Conservation (phyloP, 768 basidiomycete genomes). For the Pleurotus tuoliensis region DNA sequence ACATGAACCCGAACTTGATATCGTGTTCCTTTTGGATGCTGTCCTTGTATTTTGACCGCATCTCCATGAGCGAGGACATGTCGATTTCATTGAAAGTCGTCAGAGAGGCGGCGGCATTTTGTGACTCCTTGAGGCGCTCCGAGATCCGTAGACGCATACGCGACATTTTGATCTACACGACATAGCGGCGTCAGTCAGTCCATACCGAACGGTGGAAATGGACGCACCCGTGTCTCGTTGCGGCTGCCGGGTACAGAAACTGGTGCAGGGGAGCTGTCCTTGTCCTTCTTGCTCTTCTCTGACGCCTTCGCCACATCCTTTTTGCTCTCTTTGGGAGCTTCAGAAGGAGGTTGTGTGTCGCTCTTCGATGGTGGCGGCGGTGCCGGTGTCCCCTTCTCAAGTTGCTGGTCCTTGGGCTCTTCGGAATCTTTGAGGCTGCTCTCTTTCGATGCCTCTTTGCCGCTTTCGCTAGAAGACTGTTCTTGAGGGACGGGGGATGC, state of each 20-base stretch:
- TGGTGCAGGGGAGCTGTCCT: constrained; percentile 20
- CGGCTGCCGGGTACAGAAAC: constrained; percentile 47
- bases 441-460: constrained; percentile 13
- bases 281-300: constrained; percentile 30
- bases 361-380: constrained; percentile 38
- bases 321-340: constrained; percentile 15
- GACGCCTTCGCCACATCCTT: constrained; percentile 17
- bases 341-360: constrained; percentile 22
- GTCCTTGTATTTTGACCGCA: constrained; percentile 95
- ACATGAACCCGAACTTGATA: constrained; percentile 98
- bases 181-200: too few species aligned
- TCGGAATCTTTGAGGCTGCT: constrained; percentile 34
- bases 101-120: constrained; percentile 92
- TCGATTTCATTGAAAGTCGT: constrained; percentile 99
- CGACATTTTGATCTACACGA: constrained; percentile 90
- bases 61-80: constrained; percentile 92
- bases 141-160: constrained; percentile 97
- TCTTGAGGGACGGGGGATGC: constrained; percentile 31
- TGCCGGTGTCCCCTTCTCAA: constrained; percentile 39
- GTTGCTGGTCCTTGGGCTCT: constrained; percentile 46
- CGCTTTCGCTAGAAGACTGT: constrained; percentile 18
- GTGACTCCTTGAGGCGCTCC: constrained; percentile 96
- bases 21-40: constrained; percentile 85
- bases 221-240: constrained; percentile 78
- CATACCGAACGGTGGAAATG: background rate